phyloP scores from a whole-genome alignment of 2,329 filamentous ascomycete species.

The Karstenula rhodostoma region DNA sequence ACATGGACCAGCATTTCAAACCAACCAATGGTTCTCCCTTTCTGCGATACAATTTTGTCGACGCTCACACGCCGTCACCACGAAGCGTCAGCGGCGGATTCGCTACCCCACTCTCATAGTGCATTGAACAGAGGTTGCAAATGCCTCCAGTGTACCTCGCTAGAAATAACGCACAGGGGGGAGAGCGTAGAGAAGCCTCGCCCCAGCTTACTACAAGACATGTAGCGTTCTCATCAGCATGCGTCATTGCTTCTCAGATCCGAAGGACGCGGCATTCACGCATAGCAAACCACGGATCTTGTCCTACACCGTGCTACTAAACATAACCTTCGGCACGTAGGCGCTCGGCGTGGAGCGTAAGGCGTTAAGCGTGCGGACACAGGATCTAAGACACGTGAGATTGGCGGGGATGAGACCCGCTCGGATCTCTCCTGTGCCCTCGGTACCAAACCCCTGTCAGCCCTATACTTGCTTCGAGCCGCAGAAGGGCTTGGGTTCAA shows the following conservation, averaged over 20 bases:
- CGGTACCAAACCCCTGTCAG: conserved; percentile 9
- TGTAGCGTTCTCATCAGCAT: conserved; percentile 1
- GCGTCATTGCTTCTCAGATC: neutral
- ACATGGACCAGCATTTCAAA: neutral
- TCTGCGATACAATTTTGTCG: neutral
- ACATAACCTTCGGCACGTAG: neutral
- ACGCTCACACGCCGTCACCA: neutral
- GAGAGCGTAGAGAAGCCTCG: neutral
- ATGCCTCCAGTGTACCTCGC: conserved; percentile 3
- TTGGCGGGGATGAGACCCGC: conserved; percentile 3
- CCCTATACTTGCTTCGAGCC: conserved; percentile 12
- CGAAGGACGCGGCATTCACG: neutral
- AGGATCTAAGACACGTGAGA: neutral
- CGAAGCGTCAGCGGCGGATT: neutral
- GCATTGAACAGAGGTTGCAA: neutral
- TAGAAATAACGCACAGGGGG: conserved; percentile 1
- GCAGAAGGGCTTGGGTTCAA: conserved; percentile 5
- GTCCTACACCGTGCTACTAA: neutral
- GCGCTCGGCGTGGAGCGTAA: neutral
- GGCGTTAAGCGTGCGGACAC: conserved; percentile 2
- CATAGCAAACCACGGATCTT: neutral
- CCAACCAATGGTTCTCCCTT: neutral
- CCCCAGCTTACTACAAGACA: conserved; percentile 10
- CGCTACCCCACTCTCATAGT: neutral
- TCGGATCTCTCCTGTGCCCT: conserved; percentile 14